A percentile compares a stretch with the other conserved stretches of the same genome.
phyloP scores from a whole-genome alignment of 306 rosid genomes.

The Vigna reflexopilosa region DNA sequence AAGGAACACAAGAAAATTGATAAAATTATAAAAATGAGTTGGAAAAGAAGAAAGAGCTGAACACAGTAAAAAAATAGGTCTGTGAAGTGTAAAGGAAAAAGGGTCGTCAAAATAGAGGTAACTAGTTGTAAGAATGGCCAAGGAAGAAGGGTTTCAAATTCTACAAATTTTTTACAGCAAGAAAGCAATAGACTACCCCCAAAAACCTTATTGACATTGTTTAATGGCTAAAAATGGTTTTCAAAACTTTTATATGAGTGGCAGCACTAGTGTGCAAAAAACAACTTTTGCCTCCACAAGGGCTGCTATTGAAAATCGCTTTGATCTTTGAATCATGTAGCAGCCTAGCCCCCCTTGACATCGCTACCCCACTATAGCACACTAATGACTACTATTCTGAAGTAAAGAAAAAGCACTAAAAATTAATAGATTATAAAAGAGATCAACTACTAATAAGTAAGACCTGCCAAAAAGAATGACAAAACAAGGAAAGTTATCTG shows the following conservation, averaged over 20 bases:
- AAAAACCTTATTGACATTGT: not conserved
- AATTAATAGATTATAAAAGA: not conserved
- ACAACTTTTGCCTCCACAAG: not conserved
- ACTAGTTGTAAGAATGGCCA: not conserved
- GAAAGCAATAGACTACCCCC: not conserved
- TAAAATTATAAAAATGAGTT: not conserved
- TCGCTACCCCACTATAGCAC: not conserved
- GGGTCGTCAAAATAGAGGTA: not conserved
- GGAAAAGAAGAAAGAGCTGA: not conserved
- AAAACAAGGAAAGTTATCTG: conserved; percentile 1
- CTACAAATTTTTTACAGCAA: not conserved
- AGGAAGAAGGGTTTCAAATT: not conserved
- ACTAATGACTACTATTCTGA: not conserved
- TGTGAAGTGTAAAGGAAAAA: not conserved
- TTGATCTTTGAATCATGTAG: not conserved
- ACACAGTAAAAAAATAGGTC: not conserved
- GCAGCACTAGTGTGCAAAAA: not conserved
- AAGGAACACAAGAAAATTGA: not conserved
- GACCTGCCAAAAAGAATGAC: conserved; percentile 22
- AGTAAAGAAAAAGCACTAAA: conserved; percentile 1
- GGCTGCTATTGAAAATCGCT: not conserved
- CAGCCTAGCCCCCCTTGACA: not conserved
- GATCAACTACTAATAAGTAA: conserved; percentile 17
- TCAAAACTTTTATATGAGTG: not conserved
- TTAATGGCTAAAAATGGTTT: not conserved